phyloP scores from a whole-genome alignment of 2,329 filamentous ascomycete genomes.

The Colletotrichum incanum region DNA sequence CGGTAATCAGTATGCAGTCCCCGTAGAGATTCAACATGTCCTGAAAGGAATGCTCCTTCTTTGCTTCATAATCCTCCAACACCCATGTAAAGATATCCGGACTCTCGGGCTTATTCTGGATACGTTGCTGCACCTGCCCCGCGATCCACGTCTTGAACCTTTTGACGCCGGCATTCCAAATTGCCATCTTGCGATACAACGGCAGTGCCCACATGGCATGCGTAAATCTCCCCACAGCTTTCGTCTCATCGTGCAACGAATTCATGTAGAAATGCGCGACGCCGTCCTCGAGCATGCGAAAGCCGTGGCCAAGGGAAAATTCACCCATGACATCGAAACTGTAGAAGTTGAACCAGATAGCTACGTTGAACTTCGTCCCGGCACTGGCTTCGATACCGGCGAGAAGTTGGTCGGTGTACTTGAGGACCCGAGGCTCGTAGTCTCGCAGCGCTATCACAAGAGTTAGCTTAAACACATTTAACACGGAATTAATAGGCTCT shows the following conservation, averaged over 20 bases:
- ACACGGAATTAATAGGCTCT: fast-evolving
- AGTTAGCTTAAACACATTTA: neutral
- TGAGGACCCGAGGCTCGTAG: conserved; percentile 49
- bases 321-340: conserved; percentile 59
- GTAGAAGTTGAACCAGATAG: conserved; percentile 53
- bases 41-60: conserved; percentile 39
- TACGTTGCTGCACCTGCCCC: conserved; percentile 25
- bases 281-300: conserved; percentile 52
- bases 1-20: conserved; percentile 49
- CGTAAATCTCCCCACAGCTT: conserved; percentile 45
- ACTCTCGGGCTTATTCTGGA: conserved; percentile 38
- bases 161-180: conserved; percentile 43
- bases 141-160: conserved; percentile 44
- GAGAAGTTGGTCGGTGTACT: conserved; percentile 47
- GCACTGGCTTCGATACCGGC: conserved; percentile 42
- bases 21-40: conserved; percentile 47
- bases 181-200: conserved; percentile 40
- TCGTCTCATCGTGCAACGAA: conserved; percentile 46
- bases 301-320: conserved; percentile 55
- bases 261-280: conserved; percentile 48
- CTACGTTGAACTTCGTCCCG: conserved; percentile 46
- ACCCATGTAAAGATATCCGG: conserved; percentile 53
- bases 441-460: conserved; percentile 41
- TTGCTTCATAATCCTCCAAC: conserved; percentile 46
- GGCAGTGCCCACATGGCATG: conserved; percentile 44